These are phyloP conservation scores for Fusarium stilboides DNA, from an alignment of 2,329 filamentous ascomycete genomes.

Conservation along the genomic window DNA sequence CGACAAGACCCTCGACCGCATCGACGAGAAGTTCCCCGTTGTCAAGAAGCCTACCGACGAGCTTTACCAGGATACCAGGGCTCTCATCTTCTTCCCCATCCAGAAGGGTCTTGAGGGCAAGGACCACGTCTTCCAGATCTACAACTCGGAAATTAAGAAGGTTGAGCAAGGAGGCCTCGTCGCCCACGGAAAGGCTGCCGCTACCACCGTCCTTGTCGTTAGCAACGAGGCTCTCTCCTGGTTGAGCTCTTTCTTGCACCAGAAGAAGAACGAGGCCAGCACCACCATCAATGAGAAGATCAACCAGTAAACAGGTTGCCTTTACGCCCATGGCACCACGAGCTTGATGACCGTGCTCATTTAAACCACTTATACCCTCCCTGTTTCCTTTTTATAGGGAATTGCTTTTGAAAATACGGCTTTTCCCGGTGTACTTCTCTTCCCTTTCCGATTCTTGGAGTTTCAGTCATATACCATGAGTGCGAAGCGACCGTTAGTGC, in stretches of 20 bases:
- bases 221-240: slow-evolving; percentile 75
- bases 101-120: slow-evolving; percentile 73
- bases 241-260: slow-evolving; percentile 70
- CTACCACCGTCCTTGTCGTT: slow-evolving; percentile 77
- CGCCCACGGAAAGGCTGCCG: slow-evolving; percentile 78
- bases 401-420: slow-evolving; percentile 17
- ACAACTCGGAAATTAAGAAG: slow-evolving; percentile 73
- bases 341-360: slow-evolving; percentile 30
- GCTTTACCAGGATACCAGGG: slow-evolving; percentile 75
- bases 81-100: slow-evolving; percentile 73
- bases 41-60: slow-evolving; percentile 83
- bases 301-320: slow-evolving; percentile 57
- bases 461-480: slow-evolving; percentile 13
- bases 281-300: slow-evolving; percentile 68
- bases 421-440: slow-evolving; percentile 27
- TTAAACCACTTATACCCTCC: slow-evolving; percentile 47
- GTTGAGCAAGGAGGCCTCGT: slow-evolving; percentile 74
- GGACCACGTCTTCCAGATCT: slow-evolving; percentile 72
- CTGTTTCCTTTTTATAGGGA: slow-evolving; percentile 27
- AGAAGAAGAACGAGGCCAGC: slow-evolving; percentile 75
- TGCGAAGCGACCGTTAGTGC: slow-evolving; percentile 4
- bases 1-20: slow-evolving; percentile 76
- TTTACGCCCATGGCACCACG: slow-evolving; percentile 5
- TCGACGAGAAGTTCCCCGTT: slow-evolving; percentile 80
- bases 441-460: slow-evolving; percentile 22